Evolutionary conservation across 2,329 filamentous ascomycete species (phyloP).

Genomic region (Aspergillus costaricaensis): DNA sequence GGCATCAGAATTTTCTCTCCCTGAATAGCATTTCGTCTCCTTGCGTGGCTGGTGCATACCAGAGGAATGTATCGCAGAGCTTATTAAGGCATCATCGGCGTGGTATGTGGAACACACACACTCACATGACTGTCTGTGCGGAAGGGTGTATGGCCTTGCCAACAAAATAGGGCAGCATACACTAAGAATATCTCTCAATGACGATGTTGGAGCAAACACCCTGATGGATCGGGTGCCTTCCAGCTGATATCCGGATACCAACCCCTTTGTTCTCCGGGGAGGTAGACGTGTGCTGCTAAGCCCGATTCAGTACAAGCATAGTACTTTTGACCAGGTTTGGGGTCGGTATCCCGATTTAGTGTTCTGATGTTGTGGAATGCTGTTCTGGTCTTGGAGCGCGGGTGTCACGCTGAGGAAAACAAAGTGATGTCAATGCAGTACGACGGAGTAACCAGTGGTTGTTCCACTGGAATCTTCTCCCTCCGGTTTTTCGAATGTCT

Average conservation of each 20-base stretch:
- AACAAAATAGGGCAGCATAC: neutral
- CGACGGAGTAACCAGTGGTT: conserved; percentile 5
- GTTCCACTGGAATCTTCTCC: conserved; percentile 10
- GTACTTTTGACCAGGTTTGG: neutral
- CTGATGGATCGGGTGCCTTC: neutral
- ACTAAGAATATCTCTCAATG: neutral
- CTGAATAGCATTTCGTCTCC: conserved; percentile 11
- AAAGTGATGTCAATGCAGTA: conserved; percentile 22
- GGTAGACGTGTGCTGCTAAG: neutral
- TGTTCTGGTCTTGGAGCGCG: conserved; percentile 16
- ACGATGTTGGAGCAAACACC: neutral
- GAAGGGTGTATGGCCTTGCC: neutral
- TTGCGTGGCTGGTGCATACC: conserved; percentile 23
- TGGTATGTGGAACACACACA: conserved; percentile 18
- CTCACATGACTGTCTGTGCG: conserved; percentile 1
- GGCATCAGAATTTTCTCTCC: neutral
- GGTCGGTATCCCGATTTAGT: conserved; percentile 6
- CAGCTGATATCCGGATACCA: conserved; percentile 2
- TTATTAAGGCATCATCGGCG: conserved; percentile 17
- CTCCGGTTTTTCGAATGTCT: conserved; percentile 7
- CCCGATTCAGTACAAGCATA: neutral
- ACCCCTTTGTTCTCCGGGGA: neutral
- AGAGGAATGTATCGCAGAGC: conserved; percentile 11
- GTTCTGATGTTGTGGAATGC: conserved; percentile 19
- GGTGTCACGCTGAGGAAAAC: conserved; percentile 16